Evolutionary conservation across 2,329 filamentous ascomycete species (phyloP).

Genomic region (Alternaria tenuissima): DNA sequence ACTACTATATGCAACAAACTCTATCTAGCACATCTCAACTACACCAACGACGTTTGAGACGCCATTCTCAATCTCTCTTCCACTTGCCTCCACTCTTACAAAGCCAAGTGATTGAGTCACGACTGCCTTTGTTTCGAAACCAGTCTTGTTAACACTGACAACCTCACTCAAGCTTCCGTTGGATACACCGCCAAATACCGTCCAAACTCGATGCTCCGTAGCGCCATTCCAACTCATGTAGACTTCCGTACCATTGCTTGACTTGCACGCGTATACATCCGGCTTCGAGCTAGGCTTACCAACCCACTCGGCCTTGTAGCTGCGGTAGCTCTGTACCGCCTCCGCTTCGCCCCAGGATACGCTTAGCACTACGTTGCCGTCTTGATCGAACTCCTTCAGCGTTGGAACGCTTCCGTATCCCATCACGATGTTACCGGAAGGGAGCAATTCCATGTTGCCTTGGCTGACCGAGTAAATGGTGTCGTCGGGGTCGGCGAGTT

Average conservation of each 20-base stretch:
- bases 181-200: neutral
- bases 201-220: conserved; percentile 12
- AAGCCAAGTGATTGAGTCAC: neutral
- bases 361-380: conserved; percentile 10
- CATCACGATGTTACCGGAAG: conserved; percentile 5
- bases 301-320: conserved; percentile 15
- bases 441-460: conserved; percentile 8
- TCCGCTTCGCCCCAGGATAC: conserved; percentile 11
- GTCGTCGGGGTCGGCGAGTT: conserved; percentile 2
- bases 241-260: conserved; percentile 4
- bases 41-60: neutral
- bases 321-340: conserved; percentile 16
- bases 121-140: neutral
- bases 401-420: conserved; percentile 16
- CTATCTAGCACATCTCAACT: neutral
- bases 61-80: neutral
- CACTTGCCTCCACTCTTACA: neutral
- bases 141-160: neutral
- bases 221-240: conserved; percentile 25
- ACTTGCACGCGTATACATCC: conserved; percentile 12
- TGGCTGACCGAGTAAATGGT: conserved; percentile 4
- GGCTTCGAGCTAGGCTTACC: conserved; percentile 14
- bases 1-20: neutral
- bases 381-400: conserved; percentile 13
- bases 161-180: neutral